Base-by-base conservation (phyloP, 352 stramenopile species). In the Elongisporangium prolatum region DNA sequence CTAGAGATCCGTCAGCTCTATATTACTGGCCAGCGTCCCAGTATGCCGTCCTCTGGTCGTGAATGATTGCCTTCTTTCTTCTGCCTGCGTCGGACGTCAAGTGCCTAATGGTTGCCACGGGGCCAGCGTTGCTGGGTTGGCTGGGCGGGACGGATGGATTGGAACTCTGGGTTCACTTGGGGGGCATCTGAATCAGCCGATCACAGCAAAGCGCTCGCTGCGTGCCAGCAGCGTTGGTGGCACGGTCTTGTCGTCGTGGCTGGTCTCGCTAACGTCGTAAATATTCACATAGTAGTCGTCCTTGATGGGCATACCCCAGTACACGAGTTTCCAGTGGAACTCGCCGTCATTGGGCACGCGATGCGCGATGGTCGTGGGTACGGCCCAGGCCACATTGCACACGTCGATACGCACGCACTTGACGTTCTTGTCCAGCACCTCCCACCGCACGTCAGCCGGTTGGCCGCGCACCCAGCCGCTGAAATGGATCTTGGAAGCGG, bases 261-360 rank as follows among this genome's bases (percentile, higher is more conserved):
- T 67, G 60, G 84, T 65, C 56, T 84, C 73, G 48, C 79, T 86
- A 51, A 83, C 80, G 67, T 89, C 84, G 72, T 93, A 95, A 68
- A 93, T 88, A 70, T 93, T 93, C 56, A 95, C 74, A 72, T 89
- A 95, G 72, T 95, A 95, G 59, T 80, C 81, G 54, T 89, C 80
- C 40, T 71, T 78, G 59, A 92, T 95, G 14, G 85, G 85, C 81
- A 95, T 86, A 57, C 85, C 85, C 85, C 85, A 95, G 50, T 91
- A 88, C 54, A 95, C 85, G 25, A 79, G 77, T 37, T 74, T 78
- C 85, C 85, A 95, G 52, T 80, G 68, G 61, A 84, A 89, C 18
- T 62, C 71, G 57, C 85, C 85, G 49, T 89, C 73, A 65, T 93
- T 91, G 2, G 71, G 67, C 59, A 85, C 83, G 34, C 74, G 67